Base-by-base conservation (phyloP, 192 early-diverging fungal genomes). In the Lobulomyces angularis region DNA sequence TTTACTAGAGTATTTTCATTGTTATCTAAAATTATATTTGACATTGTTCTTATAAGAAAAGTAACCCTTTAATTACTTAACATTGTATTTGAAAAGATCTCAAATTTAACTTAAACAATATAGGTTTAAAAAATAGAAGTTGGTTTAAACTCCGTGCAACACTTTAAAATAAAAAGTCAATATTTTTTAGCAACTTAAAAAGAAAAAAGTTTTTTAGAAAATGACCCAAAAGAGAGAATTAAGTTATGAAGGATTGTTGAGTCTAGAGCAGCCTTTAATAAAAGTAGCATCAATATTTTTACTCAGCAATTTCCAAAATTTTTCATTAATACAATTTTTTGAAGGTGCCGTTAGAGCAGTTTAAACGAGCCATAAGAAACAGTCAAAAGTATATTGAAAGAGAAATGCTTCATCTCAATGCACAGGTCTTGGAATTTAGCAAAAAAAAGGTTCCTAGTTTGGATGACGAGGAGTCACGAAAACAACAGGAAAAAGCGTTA, bases 211-310 rank as follows among this genome's bases (percentile, higher is more conserved):
- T n/a, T n/a, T n/a, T n/a, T n/a, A n/a, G n/a, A n/a, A n/a, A n/a
- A n/a, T n/a, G n/a, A n/a, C n/a, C n/a, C n/a, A n/a, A n/a, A n/a
- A n/a, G n/a, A n/a, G n/a, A n/a, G n/a, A n/a, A n/a, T n/a, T n/a
- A n/a, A n/a, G 31, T 12, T 32, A 67, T 43, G 80, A 84, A 32
- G 74, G 83, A n/a, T 67, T 93, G 47, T 64, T 98, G 35, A 79
- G 71, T 24, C 72, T 99, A 25, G 95, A 99, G 63, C 84, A 92
- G 56, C 79, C 90, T 1, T 82, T 99, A 42, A 68, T 99, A 35
- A 91, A 89, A 78, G 92, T 83, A 64, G n/a, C 32, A 47, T 39
- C 3, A 33, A 18, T 6, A 12, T 18, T 27, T 18, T 17, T 20
- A 18, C n/a, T 21, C n/a, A 2, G 26, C 11, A 3, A 1, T 27